Evolutionary conservation across 2,329 filamentous ascomycete species (phyloP).

Genomic region (Botrytis deweyae): DNA sequence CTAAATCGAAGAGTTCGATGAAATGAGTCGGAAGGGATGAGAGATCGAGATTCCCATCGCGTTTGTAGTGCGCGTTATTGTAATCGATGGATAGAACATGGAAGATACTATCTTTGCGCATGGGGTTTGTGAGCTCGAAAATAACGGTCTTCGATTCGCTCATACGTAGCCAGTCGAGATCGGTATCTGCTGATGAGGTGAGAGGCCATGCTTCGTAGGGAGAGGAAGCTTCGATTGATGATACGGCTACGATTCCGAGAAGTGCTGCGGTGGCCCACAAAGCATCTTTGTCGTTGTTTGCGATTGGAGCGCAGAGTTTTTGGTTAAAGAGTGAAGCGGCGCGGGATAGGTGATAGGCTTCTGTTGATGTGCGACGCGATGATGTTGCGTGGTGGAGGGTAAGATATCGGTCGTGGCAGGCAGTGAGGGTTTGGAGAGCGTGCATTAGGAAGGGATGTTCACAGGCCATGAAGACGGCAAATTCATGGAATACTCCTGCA

Average conservation of each 20-base stretch:
- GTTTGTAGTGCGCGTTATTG: not conserved
- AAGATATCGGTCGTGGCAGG: constrained; percentile 53
- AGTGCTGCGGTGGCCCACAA: constrained; percentile 50
- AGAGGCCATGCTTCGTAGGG: constrained; percentile 58
- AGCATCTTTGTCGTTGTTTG: constrained; percentile 45
- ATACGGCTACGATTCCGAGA: constrained; percentile 48
- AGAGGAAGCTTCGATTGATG: constrained; percentile 44
- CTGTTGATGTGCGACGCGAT: constrained; percentile 33
- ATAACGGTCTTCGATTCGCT: constrained; percentile 55
- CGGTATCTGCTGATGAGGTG: constrained; percentile 42
- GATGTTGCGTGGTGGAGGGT: constrained; percentile 28
- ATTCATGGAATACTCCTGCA: constrained; percentile 41
- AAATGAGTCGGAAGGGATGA: constrained; percentile 18
- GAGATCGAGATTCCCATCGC: not conserved
- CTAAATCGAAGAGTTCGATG: constrained; percentile 25
- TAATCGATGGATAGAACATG: not conserved
- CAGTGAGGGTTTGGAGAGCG: constrained; percentile 51
- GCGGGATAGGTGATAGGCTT: constrained; percentile 50
- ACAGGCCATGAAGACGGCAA: constrained; percentile 33
- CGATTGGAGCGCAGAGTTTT: constrained; percentile 44
- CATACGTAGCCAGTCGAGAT: constrained; percentile 60
- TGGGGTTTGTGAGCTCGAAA: constrained; percentile 41
- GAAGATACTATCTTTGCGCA: constrained; percentile 13
- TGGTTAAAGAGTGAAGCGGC: constrained; percentile 49
- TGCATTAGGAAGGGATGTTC: constrained; percentile 44